A percentile compares a stretch with the other conserved stretches of the same genome.
Evolutionary conservation across 2,329 filamentous ascomycete species (phyloP).

Genomic region (Cryphonectria naterciae): DNA sequence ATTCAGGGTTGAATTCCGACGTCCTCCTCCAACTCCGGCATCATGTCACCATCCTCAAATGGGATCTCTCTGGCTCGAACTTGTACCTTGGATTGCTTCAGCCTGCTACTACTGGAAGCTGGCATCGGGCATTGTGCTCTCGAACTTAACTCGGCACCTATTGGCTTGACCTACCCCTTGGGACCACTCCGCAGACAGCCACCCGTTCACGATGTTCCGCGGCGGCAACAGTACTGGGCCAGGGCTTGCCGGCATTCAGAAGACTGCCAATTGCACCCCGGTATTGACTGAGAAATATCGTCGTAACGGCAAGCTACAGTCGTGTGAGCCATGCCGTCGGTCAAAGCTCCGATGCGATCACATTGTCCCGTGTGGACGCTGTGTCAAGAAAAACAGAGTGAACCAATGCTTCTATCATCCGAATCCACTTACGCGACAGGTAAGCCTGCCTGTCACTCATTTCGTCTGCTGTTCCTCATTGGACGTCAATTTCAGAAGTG

Average conservation of each 20-base stretch:
- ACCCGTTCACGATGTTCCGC: constrained; percentile 19
- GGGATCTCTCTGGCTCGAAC: background rate
- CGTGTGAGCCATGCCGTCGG: constrained; percentile 40
- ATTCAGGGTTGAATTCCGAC: background rate
- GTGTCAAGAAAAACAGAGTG: constrained; percentile 37
- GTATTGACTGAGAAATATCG: constrained; percentile 39
- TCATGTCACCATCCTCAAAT: background rate
- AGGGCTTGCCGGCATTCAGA: constrained; percentile 29
- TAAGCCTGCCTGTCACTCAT: constrained; percentile 27
- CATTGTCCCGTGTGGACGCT: constrained; percentile 41
- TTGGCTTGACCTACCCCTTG: background rate
- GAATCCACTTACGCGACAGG: constrained; percentile 37
- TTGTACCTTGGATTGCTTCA: background rate
- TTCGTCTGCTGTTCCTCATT: background rate
- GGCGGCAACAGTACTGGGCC: constrained; percentile 31
- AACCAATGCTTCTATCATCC: constrained; percentile 42
- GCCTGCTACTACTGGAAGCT: background rate
- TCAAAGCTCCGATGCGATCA: constrained; percentile 43
- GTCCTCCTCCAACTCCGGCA: background rate
- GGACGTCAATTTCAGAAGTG: background rate
- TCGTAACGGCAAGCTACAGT: constrained; percentile 43
- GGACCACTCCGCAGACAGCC: background rate
- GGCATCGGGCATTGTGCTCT: background rate
- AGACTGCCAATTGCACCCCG: constrained; percentile 26
- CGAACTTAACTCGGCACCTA: background rate